Conservation (phyloP, 176 grass and related monocot species). For the Rhynchospora breviuscula region DNA sequence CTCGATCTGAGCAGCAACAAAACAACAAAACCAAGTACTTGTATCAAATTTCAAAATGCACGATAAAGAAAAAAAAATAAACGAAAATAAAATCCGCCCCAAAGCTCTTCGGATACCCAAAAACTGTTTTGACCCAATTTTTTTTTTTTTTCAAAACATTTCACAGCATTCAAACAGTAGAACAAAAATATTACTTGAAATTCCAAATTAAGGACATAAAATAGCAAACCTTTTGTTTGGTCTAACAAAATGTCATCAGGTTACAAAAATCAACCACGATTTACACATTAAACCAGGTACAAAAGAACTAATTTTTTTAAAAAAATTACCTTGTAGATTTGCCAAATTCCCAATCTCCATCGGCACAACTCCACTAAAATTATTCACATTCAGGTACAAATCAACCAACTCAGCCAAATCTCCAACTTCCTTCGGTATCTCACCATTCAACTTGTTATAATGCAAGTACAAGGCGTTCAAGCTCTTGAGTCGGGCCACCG, state of each 20-base stretch:
- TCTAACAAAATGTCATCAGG: too few relatives aligned
- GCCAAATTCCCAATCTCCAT: slow-evolving; percentile 41
- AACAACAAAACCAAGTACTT: not conserved
- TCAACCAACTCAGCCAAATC: slow-evolving; percentile 37
- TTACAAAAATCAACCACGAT: not conserved
- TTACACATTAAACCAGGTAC: not conserved
- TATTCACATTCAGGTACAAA: slow-evolving; percentile 72
- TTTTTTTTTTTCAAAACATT: not conserved
- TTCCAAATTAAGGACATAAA: not conserved
- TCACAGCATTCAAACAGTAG: not conserved
- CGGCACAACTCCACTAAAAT: slow-evolving; percentile 47
- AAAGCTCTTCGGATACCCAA: not conserved
- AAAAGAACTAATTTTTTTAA: not conserved
- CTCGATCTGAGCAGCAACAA: not conserved
- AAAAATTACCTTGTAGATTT: slow-evolving; percentile 57
- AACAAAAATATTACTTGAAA: not conserved
- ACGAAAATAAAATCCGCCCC: not conserved
- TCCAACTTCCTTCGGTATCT: slow-evolving; percentile 50
- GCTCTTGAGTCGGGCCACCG: slow-evolving; percentile 39
- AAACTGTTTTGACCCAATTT: not conserved
- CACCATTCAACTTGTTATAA: slow-evolving; percentile 49
- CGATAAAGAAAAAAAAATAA: not conserved
- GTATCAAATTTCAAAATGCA: not conserved
- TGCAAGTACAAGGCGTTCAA: slow-evolving; percentile 68
- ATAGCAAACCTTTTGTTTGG: not conserved